Conservation (phyloP, 202 grass and related monocot species). For the Saccharum hybrid region DNA sequence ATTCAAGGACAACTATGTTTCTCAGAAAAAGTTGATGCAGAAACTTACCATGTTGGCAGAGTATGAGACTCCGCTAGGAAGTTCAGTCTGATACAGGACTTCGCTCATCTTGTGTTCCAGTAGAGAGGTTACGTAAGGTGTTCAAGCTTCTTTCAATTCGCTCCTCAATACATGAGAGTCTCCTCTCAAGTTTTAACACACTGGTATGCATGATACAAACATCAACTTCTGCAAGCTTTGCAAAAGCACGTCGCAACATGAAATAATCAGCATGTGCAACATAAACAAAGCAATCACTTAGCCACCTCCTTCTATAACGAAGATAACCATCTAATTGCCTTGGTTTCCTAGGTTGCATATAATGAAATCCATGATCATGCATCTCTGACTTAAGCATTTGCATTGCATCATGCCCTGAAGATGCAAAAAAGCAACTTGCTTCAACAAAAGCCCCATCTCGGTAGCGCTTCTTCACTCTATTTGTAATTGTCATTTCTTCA, state of each 20-base stretch:
- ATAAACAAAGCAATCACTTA: conserved; percentile 53
- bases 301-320: conserved; percentile 58
- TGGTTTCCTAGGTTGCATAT: conserved; percentile 49
- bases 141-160: conserved; percentile 48
- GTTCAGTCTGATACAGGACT: conserved; percentile 22
- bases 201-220: conserved; percentile 68
- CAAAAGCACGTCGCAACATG: conserved; percentile 68
- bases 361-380: conserved; percentile 68
- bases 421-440: conserved; percentile 12
- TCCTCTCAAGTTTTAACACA: conserved; percentile 76
- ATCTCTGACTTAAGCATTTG: conserved; percentile 66
- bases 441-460: conserved; percentile 39
- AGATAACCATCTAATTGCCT: conserved; percentile 62
- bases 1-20: too few species aligned
- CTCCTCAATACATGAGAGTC: conserved; percentile 70
- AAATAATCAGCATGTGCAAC: conserved; percentile 87
- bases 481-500: conserved; percentile 24
- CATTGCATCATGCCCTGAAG: conserved; percentile 44
- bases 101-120: background rate
- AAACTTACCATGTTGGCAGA: background rate
- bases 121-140: conserved; percentile 27
- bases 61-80: conserved; percentile 3
- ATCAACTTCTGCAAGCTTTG: conserved; percentile 74
- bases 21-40: too few species aligned
- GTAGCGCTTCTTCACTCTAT: conserved; percentile 45